phyloP scores from a whole-genome alignment of 2,329 filamentous ascomycete species.

The Fragosphaeria purpurea region DNA sequence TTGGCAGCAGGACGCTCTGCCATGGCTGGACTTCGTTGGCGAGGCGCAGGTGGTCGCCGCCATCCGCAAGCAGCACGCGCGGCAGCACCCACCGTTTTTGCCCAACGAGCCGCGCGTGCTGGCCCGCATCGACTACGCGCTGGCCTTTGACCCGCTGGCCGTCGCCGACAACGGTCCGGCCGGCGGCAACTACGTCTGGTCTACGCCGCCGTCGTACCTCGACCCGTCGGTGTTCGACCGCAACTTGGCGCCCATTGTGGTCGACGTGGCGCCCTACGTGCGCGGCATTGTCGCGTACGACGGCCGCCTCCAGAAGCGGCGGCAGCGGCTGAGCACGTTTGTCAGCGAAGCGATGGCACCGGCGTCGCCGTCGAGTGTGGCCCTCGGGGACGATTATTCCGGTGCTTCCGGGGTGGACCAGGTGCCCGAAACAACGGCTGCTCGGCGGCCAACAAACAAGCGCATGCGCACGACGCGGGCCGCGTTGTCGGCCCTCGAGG shows the following conservation, averaged over 20 bases:
- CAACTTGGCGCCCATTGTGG: conserved; percentile 51
- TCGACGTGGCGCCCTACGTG: conserved; percentile 85
- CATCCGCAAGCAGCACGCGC: conserved; percentile 31
- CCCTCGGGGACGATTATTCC: background rate
- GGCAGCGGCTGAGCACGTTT: conserved; percentile 44
- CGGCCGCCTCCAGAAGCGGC: conserved; percentile 56
- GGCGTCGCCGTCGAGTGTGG: conserved; percentile 21
- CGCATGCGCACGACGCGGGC: conserved; percentile 56
- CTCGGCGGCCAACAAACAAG: conserved; percentile 26
- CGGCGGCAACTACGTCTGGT: conserved; percentile 7
- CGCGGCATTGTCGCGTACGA: conserved; percentile 76
- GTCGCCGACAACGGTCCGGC: conserved; percentile 25
- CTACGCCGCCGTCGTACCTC: conserved; percentile 32
- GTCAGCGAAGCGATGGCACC: conserved; percentile 31
- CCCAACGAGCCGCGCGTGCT: conserved; percentile 20
- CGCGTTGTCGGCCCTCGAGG: conserved; percentile 59
- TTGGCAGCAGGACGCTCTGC: no score
- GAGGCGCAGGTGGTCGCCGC: conserved; percentile 24
- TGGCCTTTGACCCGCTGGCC: conserved; percentile 53
- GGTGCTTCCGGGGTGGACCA: background rate
- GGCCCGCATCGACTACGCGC: conserved; percentile 41
- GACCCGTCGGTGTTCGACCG: conserved; percentile 70
- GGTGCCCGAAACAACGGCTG: no score
- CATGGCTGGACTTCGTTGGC: conserved; percentile 16
- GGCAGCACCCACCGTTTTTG: conserved; percentile 21